Evolutionary conservation across 2,329 filamentous ascomycete species (phyloP).

Genomic region (Fusarium mexicanum): DNA sequence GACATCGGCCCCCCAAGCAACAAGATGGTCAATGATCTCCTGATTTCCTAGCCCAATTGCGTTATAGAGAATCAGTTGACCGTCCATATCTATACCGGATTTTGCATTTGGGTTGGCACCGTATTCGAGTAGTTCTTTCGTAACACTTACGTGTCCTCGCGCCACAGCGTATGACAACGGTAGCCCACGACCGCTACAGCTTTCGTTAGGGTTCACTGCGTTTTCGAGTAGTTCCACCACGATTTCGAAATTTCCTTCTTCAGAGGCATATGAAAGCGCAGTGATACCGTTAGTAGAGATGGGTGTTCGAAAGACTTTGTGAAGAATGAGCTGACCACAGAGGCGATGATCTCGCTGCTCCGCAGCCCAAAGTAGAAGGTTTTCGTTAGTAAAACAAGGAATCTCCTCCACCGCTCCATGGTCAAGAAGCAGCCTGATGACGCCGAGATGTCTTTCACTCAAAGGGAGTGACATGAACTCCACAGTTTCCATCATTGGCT

Average conservation of each 20-base stretch:
- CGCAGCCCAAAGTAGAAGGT: background rate
- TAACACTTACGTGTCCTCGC: fast-evolving
- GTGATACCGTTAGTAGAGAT: background rate
- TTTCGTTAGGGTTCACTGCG: background rate
- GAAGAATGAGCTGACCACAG: fast-evolving
- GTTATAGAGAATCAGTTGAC: background rate
- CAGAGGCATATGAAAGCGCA: background rate
- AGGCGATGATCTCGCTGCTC: background rate
- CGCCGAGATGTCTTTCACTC: background rate
- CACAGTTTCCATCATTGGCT: fast-evolving
- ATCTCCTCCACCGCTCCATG: background rate
- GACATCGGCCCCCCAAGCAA: background rate
- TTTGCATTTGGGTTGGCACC: background rate
- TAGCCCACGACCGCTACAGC: background rate
- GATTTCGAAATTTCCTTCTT: background rate
- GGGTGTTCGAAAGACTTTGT: background rate
- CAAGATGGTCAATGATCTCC: fast-evolving
- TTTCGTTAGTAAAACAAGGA: background rate
- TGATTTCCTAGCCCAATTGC: background rate
- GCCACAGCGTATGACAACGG: background rate
- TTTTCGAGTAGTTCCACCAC: background rate
- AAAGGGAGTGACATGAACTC: fast-evolving
- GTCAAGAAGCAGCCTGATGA: background rate
- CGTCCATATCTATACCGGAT: background rate
- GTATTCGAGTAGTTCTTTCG: background rate